Evolutionary conservation across 2,329 filamentous ascomycete genomes (phyloP).

Genomic region (Penicillium sp.): DNA sequence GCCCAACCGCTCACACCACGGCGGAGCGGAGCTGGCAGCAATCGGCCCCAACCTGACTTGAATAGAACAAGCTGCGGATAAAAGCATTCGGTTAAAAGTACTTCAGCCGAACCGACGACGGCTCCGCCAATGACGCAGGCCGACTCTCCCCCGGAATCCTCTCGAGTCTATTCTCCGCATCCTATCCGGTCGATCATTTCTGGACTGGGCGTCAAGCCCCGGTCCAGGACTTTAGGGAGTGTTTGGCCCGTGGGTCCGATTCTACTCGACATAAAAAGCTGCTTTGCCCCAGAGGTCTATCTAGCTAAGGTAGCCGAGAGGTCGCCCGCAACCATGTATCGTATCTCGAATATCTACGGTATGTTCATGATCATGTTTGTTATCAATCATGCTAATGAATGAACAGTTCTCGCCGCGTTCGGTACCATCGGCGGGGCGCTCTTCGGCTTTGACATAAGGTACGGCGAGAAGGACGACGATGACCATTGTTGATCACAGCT

Average conservation of each 20-base stretch:
- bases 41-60: slow-evolving; percentile 3
- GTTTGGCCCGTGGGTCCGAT: slow-evolving; percentile 3
- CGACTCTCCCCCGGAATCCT: slow-evolving; percentile 5
- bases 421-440: slow-evolving; percentile 56
- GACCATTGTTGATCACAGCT: neutral
- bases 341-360: slow-evolving; percentile 51
- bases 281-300: neutral
- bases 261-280: slow-evolving; percentile 15
- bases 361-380: neutral
- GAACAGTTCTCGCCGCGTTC: slow-evolving; percentile 52
- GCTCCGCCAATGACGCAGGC: slow-evolving; percentile 18
- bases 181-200: slow-evolving; percentile 18
- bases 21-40: neutral
- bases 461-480: slow-evolving; percentile 31
- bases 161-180: slow-evolving; percentile 16
- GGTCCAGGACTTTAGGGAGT: neutral
- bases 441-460: slow-evolving; percentile 60
- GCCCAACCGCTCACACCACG: neutral
- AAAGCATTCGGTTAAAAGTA: slow-evolving; percentile 19
- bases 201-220: slow-evolving; percentile 1
- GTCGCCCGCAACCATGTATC: slow-evolving; percentile 22
- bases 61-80: neutral
- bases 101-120: slow-evolving; percentile 6
- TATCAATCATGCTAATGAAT: neutral
- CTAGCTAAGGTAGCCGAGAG: slow-evolving; percentile 1